A percentile compares a stretch with the other conserved stretches of the same genome.
Evolutionary conservation across 257 asterid genomes (phyloP).

Genomic region (Solanum medicagineum): DNA sequence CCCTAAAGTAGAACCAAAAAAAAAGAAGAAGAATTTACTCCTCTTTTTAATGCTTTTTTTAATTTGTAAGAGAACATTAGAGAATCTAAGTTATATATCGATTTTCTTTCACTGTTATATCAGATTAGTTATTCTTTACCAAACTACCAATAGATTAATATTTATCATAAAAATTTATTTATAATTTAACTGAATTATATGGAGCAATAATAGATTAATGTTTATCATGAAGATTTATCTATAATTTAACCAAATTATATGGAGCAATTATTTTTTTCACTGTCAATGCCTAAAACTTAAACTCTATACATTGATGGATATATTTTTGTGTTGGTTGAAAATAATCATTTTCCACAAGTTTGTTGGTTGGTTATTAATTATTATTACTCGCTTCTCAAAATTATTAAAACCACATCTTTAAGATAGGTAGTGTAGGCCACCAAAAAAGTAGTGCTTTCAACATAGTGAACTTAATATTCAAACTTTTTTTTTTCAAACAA

Average conservation of each 20-base stretch:
- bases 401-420: neutral
- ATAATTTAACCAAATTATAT: neutral
- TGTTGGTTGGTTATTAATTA: neutral
- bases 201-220: too few relatives aligned
- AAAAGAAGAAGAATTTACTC: too few relatives aligned
- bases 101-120: neutral
- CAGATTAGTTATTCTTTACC: neutral
- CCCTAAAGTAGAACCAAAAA: too few relatives aligned
- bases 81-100: too few relatives aligned
- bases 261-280: neutral
- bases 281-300: neutral
- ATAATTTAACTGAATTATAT: neutral
- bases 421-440: neutral
- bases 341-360: neutral
- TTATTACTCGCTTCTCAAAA: neutral
- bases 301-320: neutral
- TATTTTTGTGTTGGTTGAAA: neutral
- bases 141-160: neutral
- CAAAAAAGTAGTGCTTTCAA: neutral
- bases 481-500: neutral
- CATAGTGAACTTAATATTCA: neutral
- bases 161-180: neutral
- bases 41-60: too few relatives aligned
- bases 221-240: neutral
- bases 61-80: too few relatives aligned